Evolutionary conservation across 2,329 filamentous ascomycete genomes (phyloP), one percentile per base, ranked within the genome.

Genomic region (Fusarium protoensiforme): DNA sequence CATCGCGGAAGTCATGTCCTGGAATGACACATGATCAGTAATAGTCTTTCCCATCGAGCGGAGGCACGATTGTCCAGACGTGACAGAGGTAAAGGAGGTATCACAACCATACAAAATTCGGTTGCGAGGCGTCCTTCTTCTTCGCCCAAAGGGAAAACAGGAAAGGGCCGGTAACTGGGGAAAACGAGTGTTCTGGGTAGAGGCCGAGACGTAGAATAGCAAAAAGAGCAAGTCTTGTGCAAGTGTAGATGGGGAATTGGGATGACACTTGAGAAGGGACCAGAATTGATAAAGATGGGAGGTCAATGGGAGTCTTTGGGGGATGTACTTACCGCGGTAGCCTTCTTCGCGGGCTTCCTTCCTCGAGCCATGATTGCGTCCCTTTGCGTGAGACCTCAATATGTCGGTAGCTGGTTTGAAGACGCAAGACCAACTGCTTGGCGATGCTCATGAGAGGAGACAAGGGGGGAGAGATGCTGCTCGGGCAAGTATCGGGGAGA

Each of bases 1-100:
- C 39, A 68, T 71, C 61, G 78, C 66, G 24, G 81, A 77, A 58
- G 81, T 83, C 85, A 87, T 87, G 62, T 71, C 73, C 81, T 84
- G 72, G 77, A 53, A 71, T 56, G 46, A 61, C 24, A 59, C 38
- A 61, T 62, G 18, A 64, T 79, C 62, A 80, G 79, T 57, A 35
- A 69, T 46, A 36, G 39, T 22, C 16, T 53, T 35, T 39, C 16
- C 22, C n/a, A 27, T 64, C 20, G 24, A 51, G 16, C 54, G 41
- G 65, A 63, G 29, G 38, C 24, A 29, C 35, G n/a, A 38, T 46
- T 43, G 29, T 56, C 18, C 18, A 14, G n/a, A 11, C n/a, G 53
- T 22, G 20, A 27, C 16, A 54, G 9, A 36, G 22, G 39, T n/a
- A 39, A 38, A 54, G 18, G 33, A 51, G 24, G 36, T 41, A 46